Evolutionary conservation across 345 rosid species (phyloP), one percentile per base, ranked within the genome.

Genomic region (Isatis tinctoria): DNA sequence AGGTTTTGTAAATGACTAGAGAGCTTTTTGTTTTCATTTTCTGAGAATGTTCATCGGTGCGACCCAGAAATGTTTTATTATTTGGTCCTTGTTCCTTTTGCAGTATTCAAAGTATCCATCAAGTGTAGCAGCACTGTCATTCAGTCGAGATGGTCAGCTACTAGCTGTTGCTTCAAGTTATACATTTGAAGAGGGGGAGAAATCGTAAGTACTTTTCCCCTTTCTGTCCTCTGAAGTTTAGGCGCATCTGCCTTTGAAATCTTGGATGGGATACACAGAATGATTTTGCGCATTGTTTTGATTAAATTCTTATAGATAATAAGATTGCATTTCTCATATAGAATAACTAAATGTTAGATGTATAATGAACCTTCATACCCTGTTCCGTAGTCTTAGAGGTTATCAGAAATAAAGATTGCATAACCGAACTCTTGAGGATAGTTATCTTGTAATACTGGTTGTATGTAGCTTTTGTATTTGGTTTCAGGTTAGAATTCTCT

Each of bases 111-210:
- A 92, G 79, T 96, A 92, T 59, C 93, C 96, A 18, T 85, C 96
- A 40, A 92, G 98, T 76, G 79, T 92, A 40, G 87, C 99, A 4
- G 99, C 99, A 16, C 83, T 92, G 22, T 92, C 98, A 48, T 96
- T 96, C 81, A 96, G 98, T 76, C 83, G 96, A 82, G 99, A 96
- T 75, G 99, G 99, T 16, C 91, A 89, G 20, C 87, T 90, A 14
- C 80, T 92, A 77, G 99, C 97, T 74, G 99, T 96, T 63, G 99
- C 97, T 16, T 96, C 99, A 32, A 92, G 98, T 76, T 96, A 96
- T 76, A 96, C 98, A 5, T 96, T 72, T 44, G 99, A 96, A 87
- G 99, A 96, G 83, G 98, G 98, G 3, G 96, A 90, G 45, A 96
- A 92, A 73, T 84, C 87, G 99, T 96, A 87, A 76, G 92, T 58